phyloP scores from a whole-genome alignment of 2,329 filamentous ascomycete genomes.

The Botryosphaeria agaves region DNA sequence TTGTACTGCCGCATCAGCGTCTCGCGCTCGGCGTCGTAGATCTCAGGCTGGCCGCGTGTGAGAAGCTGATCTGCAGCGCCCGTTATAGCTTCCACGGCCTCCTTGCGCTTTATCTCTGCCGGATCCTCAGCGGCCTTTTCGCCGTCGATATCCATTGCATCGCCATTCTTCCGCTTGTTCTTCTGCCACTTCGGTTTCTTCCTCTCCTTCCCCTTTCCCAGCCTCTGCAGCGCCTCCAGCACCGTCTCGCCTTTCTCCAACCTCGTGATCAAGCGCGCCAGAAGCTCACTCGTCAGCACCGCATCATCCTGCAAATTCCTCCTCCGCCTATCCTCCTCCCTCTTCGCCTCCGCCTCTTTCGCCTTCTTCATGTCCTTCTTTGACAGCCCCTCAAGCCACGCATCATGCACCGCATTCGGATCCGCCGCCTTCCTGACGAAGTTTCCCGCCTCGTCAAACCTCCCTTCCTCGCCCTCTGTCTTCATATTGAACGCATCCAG shows the following conservation, averaged over 20 bases:
- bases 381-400: conserved; percentile 79
- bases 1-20: conserved; percentile 66
- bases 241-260: conserved; percentile 72
- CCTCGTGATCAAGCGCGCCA: conserved; percentile 53
- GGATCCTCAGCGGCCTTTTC: conserved; percentile 35
- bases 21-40: conserved; percentile 83
- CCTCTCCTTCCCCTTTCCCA: conserved; percentile 45
- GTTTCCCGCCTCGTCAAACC: conserved; percentile 82
- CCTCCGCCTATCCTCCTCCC: conserved; percentile 58
- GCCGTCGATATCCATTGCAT: conserved; percentile 54
- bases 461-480: conserved; percentile 76
- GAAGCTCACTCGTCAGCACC: conserved; percentile 53
- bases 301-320: conserved; percentile 59
- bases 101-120: conserved; percentile 50
- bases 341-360: conserved; percentile 69
- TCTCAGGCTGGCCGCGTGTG: conserved; percentile 66
- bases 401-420: conserved; percentile 78
- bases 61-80: conserved; percentile 79
- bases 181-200: conserved; percentile 45
- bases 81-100: conserved; percentile 66
- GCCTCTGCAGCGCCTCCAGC: conserved; percentile 68
- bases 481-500: conserved; percentile 94
- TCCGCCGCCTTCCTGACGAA: conserved; percentile 80
- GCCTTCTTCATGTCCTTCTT: conserved; percentile 89
- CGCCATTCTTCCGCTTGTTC: conserved; percentile 29